Evolutionary conservation across 2,329 filamentous ascomycete species (phyloP).

Genomic region (Fusarium oxysporum): DNA sequence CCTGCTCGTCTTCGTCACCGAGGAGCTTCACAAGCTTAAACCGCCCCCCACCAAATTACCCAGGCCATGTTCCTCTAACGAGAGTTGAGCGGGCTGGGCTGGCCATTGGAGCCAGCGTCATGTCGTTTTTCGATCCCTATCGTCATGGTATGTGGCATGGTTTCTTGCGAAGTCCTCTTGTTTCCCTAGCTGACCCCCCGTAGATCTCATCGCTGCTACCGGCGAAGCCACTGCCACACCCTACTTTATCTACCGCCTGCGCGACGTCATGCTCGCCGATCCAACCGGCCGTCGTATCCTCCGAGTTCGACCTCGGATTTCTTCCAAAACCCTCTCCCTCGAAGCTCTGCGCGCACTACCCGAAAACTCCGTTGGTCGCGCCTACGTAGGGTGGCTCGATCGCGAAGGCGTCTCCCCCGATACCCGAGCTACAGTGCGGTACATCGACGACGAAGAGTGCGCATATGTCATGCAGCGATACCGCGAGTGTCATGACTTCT

Average conservation of each 20-base stretch:
- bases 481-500: constrained; percentile 97
- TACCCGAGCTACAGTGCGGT: constrained; percentile 83
- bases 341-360: constrained; percentile 78
- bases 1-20: constrained; percentile 29
- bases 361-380: constrained; percentile 78
- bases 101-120: constrained; percentile 71
- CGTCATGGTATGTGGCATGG: constrained; percentile 70
- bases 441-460: constrained; percentile 94
- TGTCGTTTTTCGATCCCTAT: constrained; percentile 78
- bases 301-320: constrained; percentile 88
- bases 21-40: constrained; percentile 81
- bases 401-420: constrained; percentile 93
- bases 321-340: constrained; percentile 76
- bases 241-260: constrained; percentile 93
- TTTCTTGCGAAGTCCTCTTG: background rate
- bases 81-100: constrained; percentile 79
- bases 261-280: constrained; percentile 87
- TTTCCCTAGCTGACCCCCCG: background rate
- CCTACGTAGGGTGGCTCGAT: constrained; percentile 93
- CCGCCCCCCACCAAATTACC: constrained; percentile 87
- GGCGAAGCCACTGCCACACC: constrained; percentile 95
- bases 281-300: constrained; percentile 91
- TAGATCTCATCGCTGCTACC: constrained; percentile 93
- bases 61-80: constrained; percentile 91
- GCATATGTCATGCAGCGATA: constrained; percentile 99